Percentiles rank a stretch among this genome's conserved stretches.
These are phyloP conservation scores for Ogataea hybrid DNA, from an alignment of 1,139 yeast genomes.

Conservation along the genomic window DNA sequence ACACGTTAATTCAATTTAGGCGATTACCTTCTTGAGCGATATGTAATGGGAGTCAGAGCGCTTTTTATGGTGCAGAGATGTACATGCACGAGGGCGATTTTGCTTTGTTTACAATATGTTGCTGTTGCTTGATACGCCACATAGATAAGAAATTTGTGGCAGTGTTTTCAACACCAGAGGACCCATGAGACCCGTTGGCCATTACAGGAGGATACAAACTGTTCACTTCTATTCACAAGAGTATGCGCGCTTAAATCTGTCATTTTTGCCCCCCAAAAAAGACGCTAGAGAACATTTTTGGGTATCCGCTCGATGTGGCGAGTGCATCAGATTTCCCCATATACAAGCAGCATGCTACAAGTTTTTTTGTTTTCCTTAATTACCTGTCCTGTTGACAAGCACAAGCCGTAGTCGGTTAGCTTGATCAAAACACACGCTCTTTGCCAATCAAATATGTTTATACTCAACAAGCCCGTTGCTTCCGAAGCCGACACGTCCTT, in stretches of 20 bases:
- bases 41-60: background rate
- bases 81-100: constrained; percentile 1
- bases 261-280: too few species aligned
- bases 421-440: constrained; percentile 1
- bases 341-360: constrained; percentile 1
- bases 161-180: background rate
- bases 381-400: constrained; percentile 8
- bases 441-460: constrained; percentile 1
- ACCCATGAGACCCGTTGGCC: too few species aligned
- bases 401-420: constrained; percentile 9
- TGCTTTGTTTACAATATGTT: constrained; percentile 1
- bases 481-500: constrained; percentile 3
- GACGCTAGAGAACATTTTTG: too few species aligned
- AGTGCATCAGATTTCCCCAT: constrained; percentile 7
- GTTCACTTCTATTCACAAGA: too few species aligned
- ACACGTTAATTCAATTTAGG: background rate
- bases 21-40: too few species aligned
- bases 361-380: constrained; percentile 7
- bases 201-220: too few species aligned
- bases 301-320: constrained; percentile 2
- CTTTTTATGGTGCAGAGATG: constrained; percentile 4
- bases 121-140: constrained; percentile 5
- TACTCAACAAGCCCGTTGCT: constrained; percentile 1
- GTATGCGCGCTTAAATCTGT: too few species aligned
- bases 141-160: constrained; percentile 4